Conservation (phyloP, 345 rosid genomes). For the Brassica napus region DNA sequence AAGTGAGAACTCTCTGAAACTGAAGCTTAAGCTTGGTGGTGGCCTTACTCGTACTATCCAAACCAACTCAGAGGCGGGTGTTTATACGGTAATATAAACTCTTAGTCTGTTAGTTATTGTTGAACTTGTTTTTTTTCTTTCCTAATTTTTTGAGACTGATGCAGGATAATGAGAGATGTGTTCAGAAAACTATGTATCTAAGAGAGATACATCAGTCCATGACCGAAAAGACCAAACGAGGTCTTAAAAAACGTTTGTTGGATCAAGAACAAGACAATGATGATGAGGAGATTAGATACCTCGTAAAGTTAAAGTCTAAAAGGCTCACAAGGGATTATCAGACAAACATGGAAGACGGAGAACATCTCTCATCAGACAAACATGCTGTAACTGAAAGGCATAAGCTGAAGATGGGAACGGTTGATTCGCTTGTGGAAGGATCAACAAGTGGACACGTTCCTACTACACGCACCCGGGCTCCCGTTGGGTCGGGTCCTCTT, state of each 20-base stretch:
- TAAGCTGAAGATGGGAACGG: slow-evolving; percentile 29
- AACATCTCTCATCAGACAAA: slow-evolving; percentile 29
- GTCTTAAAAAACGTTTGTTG: slow-evolving; percentile 53
- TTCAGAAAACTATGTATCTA: slow-evolving; percentile 33
- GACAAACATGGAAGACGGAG: too few species aligned
- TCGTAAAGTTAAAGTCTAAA: slow-evolving; percentile 54
- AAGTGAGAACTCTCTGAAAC: slow-evolving; percentile 49
- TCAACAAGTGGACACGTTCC: slow-evolving; percentile 47
- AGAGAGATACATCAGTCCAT: slow-evolving; percentile 40
- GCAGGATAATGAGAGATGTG: background rate
- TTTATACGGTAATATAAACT: background rate
- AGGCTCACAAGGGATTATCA: slow-evolving; percentile 32
- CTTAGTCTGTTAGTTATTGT: background rate
- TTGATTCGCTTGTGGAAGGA: slow-evolving; percentile 30
- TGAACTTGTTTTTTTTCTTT: background rate
- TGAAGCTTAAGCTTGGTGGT: slow-evolving; percentile 61
- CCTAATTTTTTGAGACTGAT: slow-evolving; percentile 3
- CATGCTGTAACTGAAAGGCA: slow-evolving; percentile 39
- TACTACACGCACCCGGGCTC: slow-evolving; percentile 58
- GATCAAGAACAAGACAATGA: slow-evolving; percentile 46
- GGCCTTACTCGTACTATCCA: slow-evolving; percentile 56
- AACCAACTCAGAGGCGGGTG: slow-evolving; percentile 42
- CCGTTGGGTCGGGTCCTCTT: slow-evolving; percentile 41
- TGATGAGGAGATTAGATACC: slow-evolving; percentile 60
- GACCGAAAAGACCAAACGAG: slow-evolving; percentile 56